These are phyloP conservation scores for Coelastrella sp. DNA, from an alignment of 139 green algal genomes.

Conservation along the genomic window DNA sequence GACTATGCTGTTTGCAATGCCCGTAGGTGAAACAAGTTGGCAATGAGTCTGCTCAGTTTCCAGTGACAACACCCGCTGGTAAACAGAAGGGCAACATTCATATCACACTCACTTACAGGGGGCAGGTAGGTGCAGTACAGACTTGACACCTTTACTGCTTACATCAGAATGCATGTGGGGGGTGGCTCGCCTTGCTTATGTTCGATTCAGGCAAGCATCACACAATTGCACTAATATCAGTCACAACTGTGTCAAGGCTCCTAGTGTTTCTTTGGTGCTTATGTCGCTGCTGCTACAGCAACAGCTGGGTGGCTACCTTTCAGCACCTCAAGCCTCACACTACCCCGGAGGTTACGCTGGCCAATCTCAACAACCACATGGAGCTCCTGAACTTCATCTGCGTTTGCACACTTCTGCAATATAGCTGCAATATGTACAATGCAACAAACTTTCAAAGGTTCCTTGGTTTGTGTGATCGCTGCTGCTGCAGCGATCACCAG, in stretches of 20 bases:
- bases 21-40: neutral
- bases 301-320: neutral
- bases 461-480: too few relatives aligned
- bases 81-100: slow-evolving; percentile 17
- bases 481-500: too few relatives aligned
- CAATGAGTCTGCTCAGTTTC: slow-evolving; percentile 8
- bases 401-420: too few relatives aligned
- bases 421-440: too few relatives aligned
- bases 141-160: too few relatives aligned
- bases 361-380: neutral
- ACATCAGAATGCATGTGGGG: neutral
- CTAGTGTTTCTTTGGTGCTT: too few relatives aligned
- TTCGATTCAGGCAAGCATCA: too few relatives aligned
- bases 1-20: neutral
- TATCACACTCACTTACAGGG: neutral
- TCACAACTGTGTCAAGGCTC: too few relatives aligned
- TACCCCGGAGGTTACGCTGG: neutral
- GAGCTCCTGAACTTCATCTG: neutral
- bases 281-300: neutral
- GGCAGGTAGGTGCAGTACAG: neutral
- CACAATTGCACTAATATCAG: too few relatives aligned
- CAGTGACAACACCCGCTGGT: neutral
- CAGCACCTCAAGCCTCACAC: neutral
- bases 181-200: neutral
- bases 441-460: too few relatives aligned